Base-by-base conservation (phyloP, 2,329 filamentous ascomycete species). In the Cladophialophora exuberans region DNA sequence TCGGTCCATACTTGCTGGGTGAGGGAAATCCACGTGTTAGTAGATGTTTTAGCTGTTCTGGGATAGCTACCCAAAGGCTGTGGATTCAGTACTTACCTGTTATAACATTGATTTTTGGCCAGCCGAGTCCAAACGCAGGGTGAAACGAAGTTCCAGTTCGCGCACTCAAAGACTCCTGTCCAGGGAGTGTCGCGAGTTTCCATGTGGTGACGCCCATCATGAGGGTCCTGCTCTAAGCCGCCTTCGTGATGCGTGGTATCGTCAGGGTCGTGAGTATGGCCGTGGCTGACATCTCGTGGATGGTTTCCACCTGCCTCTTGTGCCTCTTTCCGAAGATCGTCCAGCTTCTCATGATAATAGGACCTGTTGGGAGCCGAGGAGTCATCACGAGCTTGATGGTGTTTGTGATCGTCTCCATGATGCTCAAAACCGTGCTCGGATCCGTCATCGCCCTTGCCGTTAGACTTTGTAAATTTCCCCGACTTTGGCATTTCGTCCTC, bases 111-210 rank as follows among this genome's bases (percentile, higher is more conserved):
- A 5, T 43, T 54, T 6, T 51, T 31, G 13, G 31, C 41, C 5
- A 60, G 20, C 6, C 45, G 45, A 4, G 57, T 60, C 33, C 41
- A 56, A 30, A 33, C 42, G 51, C 57, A 60, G 10, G 57, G 57
- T n/a, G 33, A 4, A 3, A 49, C 25, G 23, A 49, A 60, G 17
- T 54, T 44, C 17, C 41, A 18, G 23, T 52, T 39, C 38, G 28
- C 35, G 33, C 57, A 60, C 39, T 60, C 57, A 23, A 54, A 57
- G n/a, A 60, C 20, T 9, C 54, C 54, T 31, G 13, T 39, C 25
- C 18, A 7, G 13, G n/a, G 20, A 10, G 30, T n/a, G 23, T 18
- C 42, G 17, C 31, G 23, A 15, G 15, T n/a, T 9, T 46, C 31
- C 13, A 33, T n/a, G 22, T 23, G 23, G 23, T 41, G 20, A 13